These are phyloP conservation scores for Aspergillus terreus DNA, from an alignment of 2,329 filamentous ascomycete genomes.

Conservation along the genomic window DNA sequence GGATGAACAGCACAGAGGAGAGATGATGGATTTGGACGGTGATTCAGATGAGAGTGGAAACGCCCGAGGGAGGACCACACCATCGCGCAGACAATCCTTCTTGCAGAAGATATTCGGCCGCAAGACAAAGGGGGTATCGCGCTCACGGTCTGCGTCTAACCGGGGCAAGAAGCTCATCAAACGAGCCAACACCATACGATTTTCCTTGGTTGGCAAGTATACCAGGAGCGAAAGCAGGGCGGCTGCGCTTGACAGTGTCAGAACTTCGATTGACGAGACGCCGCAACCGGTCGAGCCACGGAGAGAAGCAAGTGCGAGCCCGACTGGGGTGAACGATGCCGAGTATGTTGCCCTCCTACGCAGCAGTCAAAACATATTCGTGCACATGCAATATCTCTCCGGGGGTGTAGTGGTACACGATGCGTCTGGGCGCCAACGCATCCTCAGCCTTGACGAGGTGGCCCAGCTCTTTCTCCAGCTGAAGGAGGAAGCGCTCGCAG, in stretches of 20 bases:
- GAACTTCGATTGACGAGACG: slow-evolving; percentile 8
- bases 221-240: slow-evolving; percentile 14
- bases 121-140: slow-evolving; percentile 21
- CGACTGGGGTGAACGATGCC: slow-evolving; percentile 12
- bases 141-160: slow-evolving; percentile 18
- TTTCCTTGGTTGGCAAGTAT: slow-evolving; percentile 24
- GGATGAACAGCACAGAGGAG: slow-evolving; percentile 11
- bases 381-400: slow-evolving; percentile 24
- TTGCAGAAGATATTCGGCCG: slow-evolving; percentile 24
- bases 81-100: slow-evolving; percentile 20
- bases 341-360: slow-evolving; percentile 16
- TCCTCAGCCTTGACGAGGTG: slow-evolving; percentile 29
- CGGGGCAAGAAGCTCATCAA: slow-evolving; percentile 25
- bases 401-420: slow-evolving; percentile 26
- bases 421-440: slow-evolving; percentile 25
- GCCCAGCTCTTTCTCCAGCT: slow-evolving; percentile 27
- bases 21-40: slow-evolving; percentile 7
- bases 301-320: slow-evolving; percentile 3
- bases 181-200: slow-evolving; percentile 25
- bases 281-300: slow-evolving; percentile 3
- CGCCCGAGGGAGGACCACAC: slow-evolving; percentile 7
- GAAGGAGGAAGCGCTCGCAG: slow-evolving; percentile 20
- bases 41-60: slow-evolving; percentile 9
- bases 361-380: slow-evolving; percentile 17
- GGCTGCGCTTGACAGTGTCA: slow-evolving; percentile 11